Evolutionary conservation across 257 asterid genomes (phyloP), one percentile per base, ranked within the genome.

Genomic region (Cinchona pubescens): DNA sequence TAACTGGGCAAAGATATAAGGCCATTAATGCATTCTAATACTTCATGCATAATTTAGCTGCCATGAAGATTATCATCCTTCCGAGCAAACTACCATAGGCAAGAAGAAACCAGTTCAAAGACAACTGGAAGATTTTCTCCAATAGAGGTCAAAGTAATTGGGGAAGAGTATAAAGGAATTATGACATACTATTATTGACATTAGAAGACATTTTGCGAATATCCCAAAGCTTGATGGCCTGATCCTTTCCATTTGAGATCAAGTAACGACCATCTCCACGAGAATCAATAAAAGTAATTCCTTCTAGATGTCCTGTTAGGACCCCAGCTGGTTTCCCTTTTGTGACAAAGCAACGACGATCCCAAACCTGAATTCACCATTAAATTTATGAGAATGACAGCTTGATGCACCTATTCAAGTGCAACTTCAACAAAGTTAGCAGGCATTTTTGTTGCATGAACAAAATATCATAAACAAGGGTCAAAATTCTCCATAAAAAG

Each of bases 211-310:
- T 94, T 80, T 92, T 94, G 69, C 97, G 81, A 68, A 92, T 88
- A 82, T 94, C 99, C 99, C 97, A 94, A 34, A 94, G 97, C 75
- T 94, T 94, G 82, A 90, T 87, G 72, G 89, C 83, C 81, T 94
- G 99, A 80, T 94, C 97, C 79, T 94, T 94, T 74, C 97, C 97
- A 79, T 94, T 94, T 32, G 99, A 94, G 83, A 94, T 92, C 37
- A 94, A 82, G 80, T 94, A 89, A 13, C 97, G 97, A 35, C 99
- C 97, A 79, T 94, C 99, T 76, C 97, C 99, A 72, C 99, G 97
- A 30, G 96, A 85, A 79, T 94, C 97, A 59, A 94, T 85, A 81
- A 79, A 88, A 27, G 99, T 92, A 66, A 94, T 74, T 82, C 99
- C 99, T 87, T 94, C 99, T 75, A 92, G 69, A 83, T 94, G 99